Evolutionary conservation across 805 yeast genomes (phyloP).

Genomic region (Ogataea ramenticola): DNA sequence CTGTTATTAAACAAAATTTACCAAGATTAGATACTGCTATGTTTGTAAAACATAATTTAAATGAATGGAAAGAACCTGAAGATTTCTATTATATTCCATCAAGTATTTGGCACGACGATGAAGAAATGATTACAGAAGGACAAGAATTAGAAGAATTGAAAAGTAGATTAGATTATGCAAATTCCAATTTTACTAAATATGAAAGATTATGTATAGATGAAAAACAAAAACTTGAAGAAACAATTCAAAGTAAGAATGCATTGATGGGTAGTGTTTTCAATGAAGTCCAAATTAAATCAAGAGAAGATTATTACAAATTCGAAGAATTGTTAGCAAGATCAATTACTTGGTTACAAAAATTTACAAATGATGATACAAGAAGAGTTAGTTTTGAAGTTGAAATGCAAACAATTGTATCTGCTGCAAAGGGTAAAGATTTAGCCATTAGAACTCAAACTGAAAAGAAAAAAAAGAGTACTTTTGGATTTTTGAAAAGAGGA

Average conservation of each 20-base stretch:
- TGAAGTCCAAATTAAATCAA: constrained; percentile 32
- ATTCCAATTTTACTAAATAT: constrained; percentile 29
- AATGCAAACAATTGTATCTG: constrained; percentile 82
- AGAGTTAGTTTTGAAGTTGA: constrained; percentile 79
- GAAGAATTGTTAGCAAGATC: constrained; percentile 49
- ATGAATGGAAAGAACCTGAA: constrained; percentile 75
- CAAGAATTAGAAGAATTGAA: constrained; percentile 53
- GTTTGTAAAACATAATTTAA: constrained; percentile 83
- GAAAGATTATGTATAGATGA: constrained; percentile 39
- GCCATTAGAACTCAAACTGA: constrained; percentile 45
- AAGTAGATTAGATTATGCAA: constrained; percentile 36
- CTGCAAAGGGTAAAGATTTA: constrained; percentile 70
- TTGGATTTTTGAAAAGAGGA: constrained; percentile 26
- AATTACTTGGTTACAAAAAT: constrained; percentile 46
- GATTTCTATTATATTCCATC: constrained; percentile 85
- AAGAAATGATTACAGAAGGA: constrained; percentile 51
- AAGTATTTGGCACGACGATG: constrained; percentile 97
- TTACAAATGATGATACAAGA: constrained; percentile 64
- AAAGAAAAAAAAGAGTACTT: constrained; percentile 53
- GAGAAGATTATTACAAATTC: constrained; percentile 31
- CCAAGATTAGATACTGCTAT: constrained; percentile 77
- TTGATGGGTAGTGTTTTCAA: constrained; percentile 23
- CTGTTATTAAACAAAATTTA: constrained; percentile 58
- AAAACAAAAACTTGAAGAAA: constrained; percentile 41
- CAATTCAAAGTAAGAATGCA: constrained; percentile 28